phyloP scores from a whole-genome alignment of 169 alveolate genomes.

The Pseudocohnilembus persalinus region DNA sequence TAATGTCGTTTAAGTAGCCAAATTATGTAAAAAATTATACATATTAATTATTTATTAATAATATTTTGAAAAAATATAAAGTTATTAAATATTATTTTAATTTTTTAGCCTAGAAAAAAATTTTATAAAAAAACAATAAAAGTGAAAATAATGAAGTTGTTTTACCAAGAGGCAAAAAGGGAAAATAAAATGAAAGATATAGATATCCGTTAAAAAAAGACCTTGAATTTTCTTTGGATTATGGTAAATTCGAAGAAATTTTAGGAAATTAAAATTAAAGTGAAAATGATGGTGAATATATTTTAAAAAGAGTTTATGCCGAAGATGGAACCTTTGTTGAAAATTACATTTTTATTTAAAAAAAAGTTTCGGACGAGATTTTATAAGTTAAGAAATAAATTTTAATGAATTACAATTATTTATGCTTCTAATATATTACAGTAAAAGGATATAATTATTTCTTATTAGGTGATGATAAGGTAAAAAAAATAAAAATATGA shows the following conservation, averaged over 20 bases:
- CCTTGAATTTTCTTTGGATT: not conserved
- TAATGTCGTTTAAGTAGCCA: not conserved
- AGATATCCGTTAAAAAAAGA: not conserved
- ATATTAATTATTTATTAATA: too few species aligned
- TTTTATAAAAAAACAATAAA: too few species aligned
- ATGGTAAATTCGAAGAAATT: not conserved
- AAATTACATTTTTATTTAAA: too few species aligned
- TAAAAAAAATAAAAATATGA: too few species aligned
- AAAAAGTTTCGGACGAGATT: not conserved
- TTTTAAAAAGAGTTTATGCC: not conserved
- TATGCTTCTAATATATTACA: not conserved
- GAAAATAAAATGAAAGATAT: not conserved
- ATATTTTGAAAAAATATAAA: too few species aligned
- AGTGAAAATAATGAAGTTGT: not conserved
- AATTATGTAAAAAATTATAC: too few species aligned
- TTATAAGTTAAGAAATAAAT: too few species aligned
- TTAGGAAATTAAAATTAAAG: too few species aligned
- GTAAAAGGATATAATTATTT: not conserved
- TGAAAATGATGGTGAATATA: not conserved
- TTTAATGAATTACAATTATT: too few species aligned
- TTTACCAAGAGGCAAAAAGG: not conserved
- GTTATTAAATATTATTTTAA: too few species aligned
- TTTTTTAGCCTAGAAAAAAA: not conserved
- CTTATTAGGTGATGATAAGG: not conserved
- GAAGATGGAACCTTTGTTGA: not conserved